These are phyloP conservation scores for Phytophthora melonis DNA, from an alignment of 352 stramenopile species.

Conservation along the genomic window DNA sequence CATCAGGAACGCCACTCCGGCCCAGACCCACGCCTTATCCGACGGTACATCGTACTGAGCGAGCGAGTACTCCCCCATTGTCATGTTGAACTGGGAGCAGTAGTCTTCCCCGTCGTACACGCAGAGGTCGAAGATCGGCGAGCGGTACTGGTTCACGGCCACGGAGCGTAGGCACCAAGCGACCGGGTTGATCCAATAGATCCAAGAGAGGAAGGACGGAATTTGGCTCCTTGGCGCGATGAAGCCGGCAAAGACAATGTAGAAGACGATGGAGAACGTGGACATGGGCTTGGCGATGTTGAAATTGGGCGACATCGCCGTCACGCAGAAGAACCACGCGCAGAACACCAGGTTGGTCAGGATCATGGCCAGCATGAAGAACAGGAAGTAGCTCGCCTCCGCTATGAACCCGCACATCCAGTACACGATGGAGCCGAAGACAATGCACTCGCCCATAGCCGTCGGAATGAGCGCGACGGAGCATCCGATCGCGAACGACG, in stretches of 20 bases:
- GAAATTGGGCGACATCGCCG: slow-evolving; percentile 32
- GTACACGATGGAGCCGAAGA: slow-evolving; percentile 81
- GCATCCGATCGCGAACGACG: slow-evolving; percentile 59
- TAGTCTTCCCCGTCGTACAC: slow-evolving; percentile 37
- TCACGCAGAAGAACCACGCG: slow-evolving; percentile 38
- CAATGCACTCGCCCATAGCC: slow-evolving; percentile 51
- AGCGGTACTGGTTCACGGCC: slow-evolving; percentile 51
- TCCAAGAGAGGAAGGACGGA: slow-evolving; percentile 53
- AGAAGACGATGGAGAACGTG: slow-evolving; percentile 43
- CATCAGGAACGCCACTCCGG: slow-evolving; percentile 29
- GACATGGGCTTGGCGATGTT: slow-evolving; percentile 44
- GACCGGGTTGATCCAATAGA: slow-evolving; percentile 70
- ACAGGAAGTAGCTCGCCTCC: slow-evolving; percentile 15
- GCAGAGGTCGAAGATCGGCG: slow-evolving; percentile 34
- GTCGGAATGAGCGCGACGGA: slow-evolving; percentile 30
- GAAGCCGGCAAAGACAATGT: slow-evolving; percentile 54
- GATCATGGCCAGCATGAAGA: slow-evolving; percentile 30
- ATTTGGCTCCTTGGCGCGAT: slow-evolving; percentile 43
- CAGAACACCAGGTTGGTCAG: slow-evolving; percentile 24
- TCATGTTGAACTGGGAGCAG: slow-evolving; percentile 37
- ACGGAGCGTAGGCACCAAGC: slow-evolving; percentile 49
- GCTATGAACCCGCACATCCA: slow-evolving; percentile 75
- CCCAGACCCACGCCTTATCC: slow-evolving; percentile 38
- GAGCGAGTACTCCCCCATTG: slow-evolving; percentile 42
- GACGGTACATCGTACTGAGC: slow-evolving; percentile 41